Evolutionary conservation across 2,329 filamentous ascomycete species (phyloP), one percentile per base, ranked within the genome.

Genomic region (Apiospora kogelbergensis): DNA sequence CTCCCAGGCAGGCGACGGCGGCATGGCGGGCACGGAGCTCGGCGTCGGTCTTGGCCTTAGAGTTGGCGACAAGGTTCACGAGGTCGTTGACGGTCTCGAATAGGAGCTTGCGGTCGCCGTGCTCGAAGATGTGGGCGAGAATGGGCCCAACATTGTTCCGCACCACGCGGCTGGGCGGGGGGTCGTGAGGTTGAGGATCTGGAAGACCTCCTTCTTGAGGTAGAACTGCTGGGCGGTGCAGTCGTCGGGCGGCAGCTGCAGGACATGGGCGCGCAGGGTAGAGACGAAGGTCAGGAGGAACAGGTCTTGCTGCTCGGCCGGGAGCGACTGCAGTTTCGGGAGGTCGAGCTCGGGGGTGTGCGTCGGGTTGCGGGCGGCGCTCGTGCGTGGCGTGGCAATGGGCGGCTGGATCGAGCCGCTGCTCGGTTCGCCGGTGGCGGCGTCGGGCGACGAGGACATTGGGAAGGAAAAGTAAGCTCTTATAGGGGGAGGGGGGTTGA

Each of bases 71-170:
- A 68, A 97, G 90, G 13, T 82, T 84, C 11, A 95, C 85, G 13
- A 98, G 85, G 73, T 98, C 95, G 76, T 96, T 97, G 77, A 98
- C 92, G 0, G 94, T 97, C 80, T 99, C 96, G 77, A 97, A 98
- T 2, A 99, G 87, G 66, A 97, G 86, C 78, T 97, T 97, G 72
- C 95, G 88, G 81, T 98, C 95, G 15, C 96, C 96, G 72, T 92
- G 91, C 20, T 86, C 87, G 73, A 99, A 92, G 69, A 98, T 90
- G 75, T 92, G 90, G 53, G 91, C 91, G 73, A 98, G 91, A 74
- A 94, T 95, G 80, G 89, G 89, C 64, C 94, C 95, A 44, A 98
- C 80, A 78, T 95, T 97, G 81, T 95, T 96, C 75, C 96, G 90
- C 77, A 98, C 92, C 48, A 97, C 92, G 78, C 96, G 89, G 53